Conservation (phyloP, 2,329 filamentous ascomycete species). For the Fusarium phyllophilum region DNA sequence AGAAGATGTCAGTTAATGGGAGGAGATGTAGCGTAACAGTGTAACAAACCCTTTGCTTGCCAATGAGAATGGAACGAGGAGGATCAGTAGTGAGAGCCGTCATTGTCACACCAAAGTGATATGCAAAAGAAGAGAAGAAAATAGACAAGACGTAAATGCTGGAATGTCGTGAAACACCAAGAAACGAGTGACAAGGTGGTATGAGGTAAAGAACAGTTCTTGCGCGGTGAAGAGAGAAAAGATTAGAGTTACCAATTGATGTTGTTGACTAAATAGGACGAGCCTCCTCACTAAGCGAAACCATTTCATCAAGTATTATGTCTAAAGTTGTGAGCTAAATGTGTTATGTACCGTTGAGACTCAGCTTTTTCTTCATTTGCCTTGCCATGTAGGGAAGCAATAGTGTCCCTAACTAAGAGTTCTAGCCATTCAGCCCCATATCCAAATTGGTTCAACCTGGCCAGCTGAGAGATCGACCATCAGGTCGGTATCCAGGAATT, state of each 20-base stretch:
- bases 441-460: background rate
- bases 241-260: background rate
- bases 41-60: background rate
- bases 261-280: background rate
- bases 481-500: rapidly evolving
- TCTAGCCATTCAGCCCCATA: background rate
- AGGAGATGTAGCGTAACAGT: background rate
- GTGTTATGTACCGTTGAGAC: background rate
- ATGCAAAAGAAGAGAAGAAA: background rate
- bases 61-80: background rate
- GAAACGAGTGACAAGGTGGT: background rate
- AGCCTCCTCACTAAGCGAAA: background rate
- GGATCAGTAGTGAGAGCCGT: rapidly evolving
- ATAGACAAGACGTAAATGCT: too few species aligned
- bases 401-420: background rate
- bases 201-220: background rate
- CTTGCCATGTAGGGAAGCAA: background rate
- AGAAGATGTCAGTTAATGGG: too few species aligned
- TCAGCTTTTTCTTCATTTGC: background rate
- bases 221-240: background rate
- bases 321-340: background rate
- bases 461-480: background rate
- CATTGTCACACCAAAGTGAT: background rate
- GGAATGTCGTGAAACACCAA: background rate
- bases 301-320: background rate